Evolutionary conservation across 2,329 filamentous ascomycete species (phyloP), one percentile per base, ranked within the genome.

Genomic region (Davidsoniella australis): DNA sequence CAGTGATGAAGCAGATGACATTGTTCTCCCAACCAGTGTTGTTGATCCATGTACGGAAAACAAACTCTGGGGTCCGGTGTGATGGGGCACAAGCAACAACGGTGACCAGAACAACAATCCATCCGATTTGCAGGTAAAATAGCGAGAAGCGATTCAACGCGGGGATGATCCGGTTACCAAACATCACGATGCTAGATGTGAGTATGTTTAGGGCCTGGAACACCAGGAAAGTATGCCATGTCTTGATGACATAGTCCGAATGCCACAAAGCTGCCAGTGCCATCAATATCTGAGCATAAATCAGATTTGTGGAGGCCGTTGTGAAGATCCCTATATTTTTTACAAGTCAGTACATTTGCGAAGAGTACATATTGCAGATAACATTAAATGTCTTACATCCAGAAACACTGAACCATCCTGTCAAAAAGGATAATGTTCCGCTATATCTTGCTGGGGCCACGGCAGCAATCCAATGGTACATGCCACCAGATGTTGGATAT

Each of bases 21-120:
- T 70, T 65, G 49, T 65, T 68, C 33, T 66, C 59, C 70, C 70
- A 73, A 10, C 71, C 70, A 0, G 71, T 73, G 44, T 70, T 67
- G 55, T 73, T 73, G 48, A 70, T 66, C 63, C 68, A 73, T 2
- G 67, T 71, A 37, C 58, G 60, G 56, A 73, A 74, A 17, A 74
- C 71, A 49, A 72, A 73, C n/a, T 66, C 61, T 45, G 62, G 58
- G 45, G 61, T 57, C 16, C 68, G 67, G 49, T 73, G 65, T 1
- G 60, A 62, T 0, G 66, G 66, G 0, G 70, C 68, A 41, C 62
- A 64, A 3, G 69, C 66, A 3, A 65, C 64, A 5, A 73, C 68
- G 0, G 66, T 67, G 49, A 73, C 61, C 51, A 72, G 62, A 9
- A 69, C 66, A 5, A 65, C 62, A 38, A 72, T 60, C 60, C 68